Evolutionary conservation across 257 asterid species (phyloP).

Genomic region (Solanum chiquidenum): DNA sequence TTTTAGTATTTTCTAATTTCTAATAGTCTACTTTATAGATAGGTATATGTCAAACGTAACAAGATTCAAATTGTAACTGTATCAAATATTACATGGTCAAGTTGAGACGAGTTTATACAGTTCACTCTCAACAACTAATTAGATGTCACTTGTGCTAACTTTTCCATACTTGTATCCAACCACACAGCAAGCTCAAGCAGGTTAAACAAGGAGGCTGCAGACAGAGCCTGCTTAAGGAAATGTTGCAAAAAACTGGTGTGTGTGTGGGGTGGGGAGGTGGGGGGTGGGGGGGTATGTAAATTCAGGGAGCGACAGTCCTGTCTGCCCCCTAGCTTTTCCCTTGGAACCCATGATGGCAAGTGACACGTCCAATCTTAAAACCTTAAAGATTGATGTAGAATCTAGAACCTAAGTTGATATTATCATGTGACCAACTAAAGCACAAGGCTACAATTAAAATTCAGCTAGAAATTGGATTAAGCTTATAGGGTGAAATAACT

Average conservation of each 20-base stretch:
- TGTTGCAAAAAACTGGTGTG: background rate
- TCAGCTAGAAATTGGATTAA: background rate
- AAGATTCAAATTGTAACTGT: background rate
- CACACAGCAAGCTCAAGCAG: background rate
- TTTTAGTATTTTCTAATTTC: background rate
- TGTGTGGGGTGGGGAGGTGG: background rate
- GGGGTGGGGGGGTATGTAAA: background rate
- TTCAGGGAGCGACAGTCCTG: background rate
- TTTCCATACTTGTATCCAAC: background rate
- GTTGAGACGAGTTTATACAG: background rate
- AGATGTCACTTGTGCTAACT: background rate
- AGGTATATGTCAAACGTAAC: background rate
- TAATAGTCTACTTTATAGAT: background rate
- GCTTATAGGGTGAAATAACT: background rate
- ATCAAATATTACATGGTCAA: background rate
- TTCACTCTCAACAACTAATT: background rate
- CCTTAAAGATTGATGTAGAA: background rate
- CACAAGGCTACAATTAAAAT: background rate
- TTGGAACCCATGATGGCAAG: background rate
- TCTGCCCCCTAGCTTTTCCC: background rate
- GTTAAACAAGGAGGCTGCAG: background rate
- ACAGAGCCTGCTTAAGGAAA: background rate
- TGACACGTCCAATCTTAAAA: background rate
- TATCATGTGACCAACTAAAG: background rate
- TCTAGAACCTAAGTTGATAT: background rate